phyloP scores from a whole-genome alignment of 257 asterid genomes.

The Cinchona pubescens region DNA sequence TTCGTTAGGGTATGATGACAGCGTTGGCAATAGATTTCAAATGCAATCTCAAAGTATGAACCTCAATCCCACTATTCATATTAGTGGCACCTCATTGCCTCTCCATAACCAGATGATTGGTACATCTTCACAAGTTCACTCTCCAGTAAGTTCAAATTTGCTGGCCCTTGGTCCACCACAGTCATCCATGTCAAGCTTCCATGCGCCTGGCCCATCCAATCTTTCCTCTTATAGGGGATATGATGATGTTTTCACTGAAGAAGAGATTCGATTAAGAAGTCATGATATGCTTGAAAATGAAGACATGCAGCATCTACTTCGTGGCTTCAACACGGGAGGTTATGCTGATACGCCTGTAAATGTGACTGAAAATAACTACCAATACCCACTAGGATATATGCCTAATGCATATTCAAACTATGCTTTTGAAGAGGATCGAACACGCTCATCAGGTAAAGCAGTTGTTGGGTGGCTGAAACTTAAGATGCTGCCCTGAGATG shows the following conservation, averaged over 20 bases:
- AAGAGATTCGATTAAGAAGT: conserved; percentile 81
- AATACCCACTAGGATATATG: conserved; percentile 44
- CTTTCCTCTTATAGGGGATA: conserved; percentile 46
- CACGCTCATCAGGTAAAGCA: conserved; percentile 93
- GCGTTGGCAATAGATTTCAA: conserved; percentile 41
- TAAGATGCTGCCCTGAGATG: conserved; percentile 94
- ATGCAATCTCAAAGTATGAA: conserved; percentile 54
- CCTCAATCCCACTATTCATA: conserved; percentile 42
- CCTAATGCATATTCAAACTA: conserved; percentile 53
- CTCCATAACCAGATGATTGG: conserved; percentile 45
- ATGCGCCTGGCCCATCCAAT: conserved; percentile 50
- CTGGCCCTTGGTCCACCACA: conserved; percentile 66
- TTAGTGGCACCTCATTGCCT: conserved; percentile 45
- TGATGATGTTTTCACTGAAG: conserved; percentile 63
- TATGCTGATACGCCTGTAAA: conserved; percentile 46
- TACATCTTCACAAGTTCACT: conserved; percentile 49
- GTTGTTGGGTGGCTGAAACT: conserved; percentile 98
- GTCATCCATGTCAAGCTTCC: conserved; percentile 48
- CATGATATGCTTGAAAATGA: conserved; percentile 92
- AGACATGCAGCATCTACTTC: conserved; percentile 91
- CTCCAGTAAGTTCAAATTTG: conserved; percentile 41
- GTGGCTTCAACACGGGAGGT: conserved; percentile 66
- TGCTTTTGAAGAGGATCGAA: conserved; percentile 49
- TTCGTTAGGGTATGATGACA: conserved; percentile 56
- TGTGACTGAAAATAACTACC: conserved; percentile 43